phyloP scores from a whole-genome alignment of 306 rosid species.

The Cucumis melo region DNA sequence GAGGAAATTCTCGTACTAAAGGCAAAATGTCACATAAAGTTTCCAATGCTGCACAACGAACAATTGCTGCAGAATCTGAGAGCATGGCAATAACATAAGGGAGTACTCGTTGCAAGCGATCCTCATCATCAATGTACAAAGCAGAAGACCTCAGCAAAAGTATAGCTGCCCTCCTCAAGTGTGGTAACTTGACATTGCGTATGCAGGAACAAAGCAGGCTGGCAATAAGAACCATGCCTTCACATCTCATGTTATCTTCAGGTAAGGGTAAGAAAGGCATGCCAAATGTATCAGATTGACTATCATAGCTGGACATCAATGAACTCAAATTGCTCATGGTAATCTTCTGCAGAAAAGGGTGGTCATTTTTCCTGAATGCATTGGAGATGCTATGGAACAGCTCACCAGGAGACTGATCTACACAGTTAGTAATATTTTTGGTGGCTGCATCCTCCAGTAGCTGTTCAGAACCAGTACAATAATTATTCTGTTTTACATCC shows the following conservation, averaged over 20 bases:
- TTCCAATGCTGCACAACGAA: slow-evolving; percentile 92
- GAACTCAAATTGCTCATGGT: slow-evolving; percentile 57
- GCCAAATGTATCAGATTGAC: slow-evolving; percentile 84
- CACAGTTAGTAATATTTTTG: slow-evolving; percentile 19
- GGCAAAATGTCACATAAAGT: slow-evolving; percentile 88
- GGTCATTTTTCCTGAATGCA: slow-evolving; percentile 72
- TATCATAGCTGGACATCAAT: slow-evolving; percentile 76
- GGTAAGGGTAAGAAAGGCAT: slow-evolving; percentile 65
- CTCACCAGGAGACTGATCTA: slow-evolving; percentile 60
- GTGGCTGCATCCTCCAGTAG: slow-evolving; percentile 24
- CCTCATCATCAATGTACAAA: slow-evolving; percentile 80
- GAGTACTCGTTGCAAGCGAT: slow-evolving; percentile 83
- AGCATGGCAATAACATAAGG: slow-evolving; percentile 94
- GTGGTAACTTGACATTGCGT: slow-evolving; percentile 90
- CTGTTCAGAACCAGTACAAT: slow-evolving; percentile 31
- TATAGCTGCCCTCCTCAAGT: slow-evolving; percentile 75
- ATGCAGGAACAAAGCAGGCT: slow-evolving; percentile 89
- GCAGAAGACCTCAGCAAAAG: slow-evolving; percentile 86
- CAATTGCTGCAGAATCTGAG: slow-evolving; percentile 85
- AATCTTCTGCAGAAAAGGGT: slow-evolving; percentile 70
- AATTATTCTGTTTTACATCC: slow-evolving; percentile 51
- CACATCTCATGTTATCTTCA: slow-evolving; percentile 77
- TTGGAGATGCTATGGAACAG: slow-evolving; percentile 66
- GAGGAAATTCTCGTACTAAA: slow-evolving; percentile 86
- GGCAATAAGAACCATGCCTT: slow-evolving; percentile 93